Evolutionary conservation across 1,284 basidiomycete genomes (phyloP).

Genomic region (Veloboletus limbatus): DNA sequence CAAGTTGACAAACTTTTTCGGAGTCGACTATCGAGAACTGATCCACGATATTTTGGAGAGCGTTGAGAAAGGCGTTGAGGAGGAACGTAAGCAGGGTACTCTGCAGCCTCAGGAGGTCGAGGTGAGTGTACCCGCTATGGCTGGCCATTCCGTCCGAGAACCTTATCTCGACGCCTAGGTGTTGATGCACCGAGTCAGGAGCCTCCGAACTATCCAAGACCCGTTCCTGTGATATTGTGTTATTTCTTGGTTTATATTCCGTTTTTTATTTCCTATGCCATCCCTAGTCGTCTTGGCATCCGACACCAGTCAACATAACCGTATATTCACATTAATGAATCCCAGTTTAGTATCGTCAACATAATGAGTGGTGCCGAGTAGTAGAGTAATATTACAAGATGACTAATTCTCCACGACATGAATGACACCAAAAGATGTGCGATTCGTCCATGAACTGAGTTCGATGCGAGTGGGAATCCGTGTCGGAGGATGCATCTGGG

Average conservation of each 20-base stretch:
- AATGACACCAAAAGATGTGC: slow-evolving; percentile 82
- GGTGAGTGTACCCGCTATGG: slow-evolving; percentile 41
- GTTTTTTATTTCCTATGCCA: not conserved
- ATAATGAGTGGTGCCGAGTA: not conserved
- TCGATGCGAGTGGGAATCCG: slow-evolving; percentile 33
- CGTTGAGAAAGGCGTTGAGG: slow-evolving; percentile 70
- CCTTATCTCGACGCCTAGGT: slow-evolving; percentile 42
- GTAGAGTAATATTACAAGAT: slow-evolving; percentile 49
- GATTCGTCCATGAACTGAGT: slow-evolving; percentile 78
- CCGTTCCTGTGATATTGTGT: slow-evolving; percentile 32
- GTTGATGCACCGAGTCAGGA: slow-evolving; percentile 57
- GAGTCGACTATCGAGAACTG: slow-evolving; percentile 73
- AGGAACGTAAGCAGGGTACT: slow-evolving; percentile 60
- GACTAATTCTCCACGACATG: slow-evolving; percentile 75
- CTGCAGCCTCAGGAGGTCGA: slow-evolving; percentile 65
- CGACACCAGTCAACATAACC: slow-evolving; percentile 8
- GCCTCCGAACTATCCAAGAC: slow-evolving; percentile 52
- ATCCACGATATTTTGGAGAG: slow-evolving; percentile 74
- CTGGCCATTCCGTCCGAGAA: not conserved
- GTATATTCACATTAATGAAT: slow-evolving; percentile 26
- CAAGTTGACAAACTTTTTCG: slow-evolving; percentile 80
- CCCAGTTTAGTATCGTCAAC: slow-evolving; percentile 12
- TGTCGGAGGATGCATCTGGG: slow-evolving; percentile 23
- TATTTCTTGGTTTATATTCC: slow-evolving; percentile 4
- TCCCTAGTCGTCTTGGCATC: slow-evolving; percentile 9